phyloP scores from a whole-genome alignment of 306 rosid species.

The cucumber (Cucumis sativus) region DNA sequence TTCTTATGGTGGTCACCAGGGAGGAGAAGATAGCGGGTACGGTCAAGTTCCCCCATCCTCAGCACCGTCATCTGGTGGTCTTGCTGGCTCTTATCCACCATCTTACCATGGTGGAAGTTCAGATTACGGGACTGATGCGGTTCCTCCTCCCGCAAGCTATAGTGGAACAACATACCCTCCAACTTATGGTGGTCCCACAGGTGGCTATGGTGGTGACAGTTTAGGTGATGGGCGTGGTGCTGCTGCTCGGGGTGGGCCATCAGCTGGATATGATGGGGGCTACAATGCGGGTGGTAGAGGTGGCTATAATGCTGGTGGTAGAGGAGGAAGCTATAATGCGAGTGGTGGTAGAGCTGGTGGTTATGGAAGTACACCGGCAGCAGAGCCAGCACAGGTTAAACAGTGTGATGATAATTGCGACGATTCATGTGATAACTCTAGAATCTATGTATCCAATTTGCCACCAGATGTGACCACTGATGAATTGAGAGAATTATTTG shows the following conservation, averaged over 20 bases:
- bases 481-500: constrained; percentile 82
- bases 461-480: constrained; percentile 88
- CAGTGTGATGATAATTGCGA: constrained; percentile 87
- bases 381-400: constrained; percentile 66
- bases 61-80: constrained; percentile 46
- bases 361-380: constrained; percentile 49
- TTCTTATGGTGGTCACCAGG: constrained; percentile 36
- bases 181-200: constrained; percentile 56
- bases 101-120: constrained; percentile 43
- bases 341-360: constrained; percentile 53
- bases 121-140: constrained; percentile 73
- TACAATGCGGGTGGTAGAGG: constrained; percentile 51
- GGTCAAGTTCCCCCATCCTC: constrained; percentile 56
- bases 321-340: constrained; percentile 30
- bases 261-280: constrained; percentile 37
- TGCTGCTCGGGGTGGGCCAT: constrained; percentile 52
- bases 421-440: constrained; percentile 83
- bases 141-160: constrained; percentile 86
- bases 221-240: constrained; percentile 39
- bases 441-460: constrained; percentile 92
- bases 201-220: constrained; percentile 55
- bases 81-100: constrained; percentile 53
- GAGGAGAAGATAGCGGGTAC: constrained; percentile 67
- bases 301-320: constrained; percentile 12
- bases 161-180: constrained; percentile 75